Conservation (phyloP, 2,329 filamentous ascomycete species). For the Penicillium freii region DNA sequence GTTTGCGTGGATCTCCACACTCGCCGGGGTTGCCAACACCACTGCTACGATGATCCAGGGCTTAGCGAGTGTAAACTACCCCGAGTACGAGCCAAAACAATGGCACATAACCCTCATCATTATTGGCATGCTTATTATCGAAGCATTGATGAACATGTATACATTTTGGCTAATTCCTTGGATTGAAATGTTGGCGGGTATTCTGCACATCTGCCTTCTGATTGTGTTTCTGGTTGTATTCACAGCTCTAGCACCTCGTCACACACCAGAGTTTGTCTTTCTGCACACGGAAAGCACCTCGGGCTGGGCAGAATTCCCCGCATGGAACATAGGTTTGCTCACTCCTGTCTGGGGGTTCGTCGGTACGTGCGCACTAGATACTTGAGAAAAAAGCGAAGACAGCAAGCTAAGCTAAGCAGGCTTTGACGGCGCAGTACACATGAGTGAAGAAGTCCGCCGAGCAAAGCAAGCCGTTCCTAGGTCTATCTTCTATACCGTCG, state of each 20-base stretch:
- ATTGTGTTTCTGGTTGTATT: constrained; percentile 40
- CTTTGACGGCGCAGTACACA: constrained; percentile 50
- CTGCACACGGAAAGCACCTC: constrained; percentile 28
- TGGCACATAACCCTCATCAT: constrained; percentile 45
- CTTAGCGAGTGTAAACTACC: constrained; percentile 33
- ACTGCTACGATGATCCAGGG: constrained; percentile 38
- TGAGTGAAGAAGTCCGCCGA: constrained; percentile 48
- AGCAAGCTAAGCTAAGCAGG: constrained; percentile 27
- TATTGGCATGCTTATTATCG: constrained; percentile 34
- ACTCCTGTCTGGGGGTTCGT: constrained; percentile 30
- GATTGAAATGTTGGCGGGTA: constrained; percentile 39
- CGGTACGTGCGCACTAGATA: constrained; percentile 3
- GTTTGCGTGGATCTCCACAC: constrained; percentile 41
- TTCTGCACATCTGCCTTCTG: constrained; percentile 21
- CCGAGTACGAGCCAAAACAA: constrained; percentile 32
- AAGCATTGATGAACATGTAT: constrained; percentile 15
- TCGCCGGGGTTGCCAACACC: constrained; percentile 36
- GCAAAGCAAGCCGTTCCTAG: constrained; percentile 48
- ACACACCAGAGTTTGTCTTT: constrained; percentile 36
- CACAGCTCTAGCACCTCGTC: constrained; percentile 31
- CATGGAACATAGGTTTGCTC: constrained; percentile 41
- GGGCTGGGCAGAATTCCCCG: constrained; percentile 32
- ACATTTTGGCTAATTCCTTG: constrained; percentile 41
- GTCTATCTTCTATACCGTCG: constrained; percentile 46
- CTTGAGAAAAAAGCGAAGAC: fast-evolving